Evolutionary conservation across 2,329 filamentous ascomycete species (phyloP), one percentile per base, ranked within the genome.

Genomic region (Pseudogymnoascus sp.): DNA sequence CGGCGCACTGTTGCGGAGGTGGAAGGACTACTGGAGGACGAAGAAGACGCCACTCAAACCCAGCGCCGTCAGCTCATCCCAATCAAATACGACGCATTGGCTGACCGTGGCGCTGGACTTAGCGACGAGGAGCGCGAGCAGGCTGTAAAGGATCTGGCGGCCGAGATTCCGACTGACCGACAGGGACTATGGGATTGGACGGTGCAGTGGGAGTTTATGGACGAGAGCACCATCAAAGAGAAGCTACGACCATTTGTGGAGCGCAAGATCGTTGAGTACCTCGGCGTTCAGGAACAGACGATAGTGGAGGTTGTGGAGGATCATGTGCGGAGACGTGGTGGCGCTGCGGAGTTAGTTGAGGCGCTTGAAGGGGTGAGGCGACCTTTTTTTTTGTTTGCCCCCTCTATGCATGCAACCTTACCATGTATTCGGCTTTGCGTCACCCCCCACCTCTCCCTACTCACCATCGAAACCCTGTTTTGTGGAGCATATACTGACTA

Each of bases 191-290:
- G 93, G 90, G 83, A 81, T n/a, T 97, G 92, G 90, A 78, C 88
- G 16, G 86, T 99, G 72, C 89, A 92, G 69, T 99, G 94, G 94
- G 88, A 95, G 59, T 90, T 86, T 74, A 81, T 99, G 72, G 90
- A 95, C 71, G 88, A 94, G 64, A 80, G 82, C 14, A 82, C 94
- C 41, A 85, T 97, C 63, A 83, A 85, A 63, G 89, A 95, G 65
- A 92, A 97, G 72, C 84, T 99, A 67, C 86, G 89, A 70, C 92
- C 93, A 30, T 99, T 97, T 76, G 90, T 97, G 61, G 92, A 96
- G 79, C 96, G 96, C 83, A 99, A 97, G 81, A 90, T 97, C 67
- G 88, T 99, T 63, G 94, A 99, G 75, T 95, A 94, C 69, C 82
- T 99, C 57, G 95, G 95, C 63, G 89, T 99, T 62, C 92, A 97